Conservation (phyloP, 192 early-diverging fungal species). For the Cladochytrium replicatum region DNA sequence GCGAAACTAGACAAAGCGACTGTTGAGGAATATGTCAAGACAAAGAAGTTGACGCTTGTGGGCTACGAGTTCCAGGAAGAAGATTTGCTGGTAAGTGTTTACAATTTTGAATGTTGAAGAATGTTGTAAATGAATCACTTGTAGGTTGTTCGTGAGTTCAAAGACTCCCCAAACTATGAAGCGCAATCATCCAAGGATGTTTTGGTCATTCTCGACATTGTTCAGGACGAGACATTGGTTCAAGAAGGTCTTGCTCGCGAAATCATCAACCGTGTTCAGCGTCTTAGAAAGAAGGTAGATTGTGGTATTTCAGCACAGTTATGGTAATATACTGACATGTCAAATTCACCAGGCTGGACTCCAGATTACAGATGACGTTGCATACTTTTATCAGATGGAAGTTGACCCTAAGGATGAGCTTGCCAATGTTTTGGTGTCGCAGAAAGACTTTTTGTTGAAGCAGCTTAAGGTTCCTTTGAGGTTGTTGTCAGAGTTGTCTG, state of each 20-base stretch:
- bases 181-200: constrained; percentile 72
- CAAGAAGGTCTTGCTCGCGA: constrained; percentile 90
- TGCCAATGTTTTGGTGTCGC: constrained; percentile 56
- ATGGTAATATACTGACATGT: too few relatives aligned
- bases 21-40: constrained; percentile 67
- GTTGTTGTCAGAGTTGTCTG: too few relatives aligned
- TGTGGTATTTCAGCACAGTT: too few relatives aligned
- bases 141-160: constrained; percentile 78
- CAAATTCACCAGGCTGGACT: constrained; percentile 58
- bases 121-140: too few relatives aligned
- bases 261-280: constrained; percentile 93
- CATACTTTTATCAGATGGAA: constrained; percentile 69
- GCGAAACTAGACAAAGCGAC: constrained; percentile 60
- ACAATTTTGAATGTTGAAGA: too few relatives aligned
- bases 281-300: constrained; percentile 84
- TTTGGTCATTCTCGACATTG: constrained; percentile 78
- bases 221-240: constrained; percentile 66
- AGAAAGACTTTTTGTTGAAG: constrained; percentile 62
- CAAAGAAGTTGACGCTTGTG: constrained; percentile 57
- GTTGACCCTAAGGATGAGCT: constrained; percentile 61
- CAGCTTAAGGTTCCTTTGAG: too few relatives aligned
- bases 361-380: constrained; percentile 77
- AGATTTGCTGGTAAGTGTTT: constrained; percentile 61
- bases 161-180: constrained; percentile 57
- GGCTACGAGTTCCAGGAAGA: constrained; percentile 70